A percentile compares a stretch with the other conserved stretches of the same genome.
phyloP scores from a whole-genome alignment of 1,284 basidiomycete genomes.

The Lentinula novae-zelandiae region DNA sequence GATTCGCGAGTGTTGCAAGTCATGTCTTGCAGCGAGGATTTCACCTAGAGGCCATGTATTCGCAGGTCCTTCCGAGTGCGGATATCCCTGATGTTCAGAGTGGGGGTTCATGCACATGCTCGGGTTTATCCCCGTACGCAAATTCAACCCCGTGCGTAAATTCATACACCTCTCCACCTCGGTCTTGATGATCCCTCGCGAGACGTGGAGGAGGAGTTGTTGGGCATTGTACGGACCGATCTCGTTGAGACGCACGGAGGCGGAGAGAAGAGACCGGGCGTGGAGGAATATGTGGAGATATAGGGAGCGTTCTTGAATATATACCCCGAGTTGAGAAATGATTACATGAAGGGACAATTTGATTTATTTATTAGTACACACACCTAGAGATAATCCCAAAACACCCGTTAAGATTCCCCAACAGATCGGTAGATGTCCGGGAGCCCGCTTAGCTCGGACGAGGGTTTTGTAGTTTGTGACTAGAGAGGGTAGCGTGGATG shows the following conservation, averaged over 20 bases:
- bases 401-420: conserved; percentile 85
- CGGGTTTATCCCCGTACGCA: too few species aligned
- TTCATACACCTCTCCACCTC: too few species aligned
- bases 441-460: conserved; percentile 60
- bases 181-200: too few species aligned
- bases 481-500: conserved; percentile 26
- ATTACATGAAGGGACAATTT: background rate
- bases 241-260: conserved; percentile 87
- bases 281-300: conserved; percentile 93
- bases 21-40: too few species aligned
- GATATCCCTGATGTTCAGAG: too few species aligned
- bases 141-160: too few species aligned
- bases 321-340: too few species aligned
- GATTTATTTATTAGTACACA: conserved; percentile 20
- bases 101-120: too few species aligned
- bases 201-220: too few species aligned
- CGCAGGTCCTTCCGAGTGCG: too few species aligned
- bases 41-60: too few species aligned
- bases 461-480: conserved; percentile 66
- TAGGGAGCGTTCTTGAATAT: conserved; percentile 64
- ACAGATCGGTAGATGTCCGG: conserved; percentile 86
- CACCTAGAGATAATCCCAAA: conserved; percentile 73
- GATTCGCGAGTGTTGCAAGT: too few species aligned
- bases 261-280: conserved; percentile 84
- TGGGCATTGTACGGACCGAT: conserved; percentile 94